A percentile compares a stretch with the other conserved stretches of the same genome.
phyloP scores from a whole-genome alignment of 202 grass and related monocot species.

The Digitaria exilis region DNA sequence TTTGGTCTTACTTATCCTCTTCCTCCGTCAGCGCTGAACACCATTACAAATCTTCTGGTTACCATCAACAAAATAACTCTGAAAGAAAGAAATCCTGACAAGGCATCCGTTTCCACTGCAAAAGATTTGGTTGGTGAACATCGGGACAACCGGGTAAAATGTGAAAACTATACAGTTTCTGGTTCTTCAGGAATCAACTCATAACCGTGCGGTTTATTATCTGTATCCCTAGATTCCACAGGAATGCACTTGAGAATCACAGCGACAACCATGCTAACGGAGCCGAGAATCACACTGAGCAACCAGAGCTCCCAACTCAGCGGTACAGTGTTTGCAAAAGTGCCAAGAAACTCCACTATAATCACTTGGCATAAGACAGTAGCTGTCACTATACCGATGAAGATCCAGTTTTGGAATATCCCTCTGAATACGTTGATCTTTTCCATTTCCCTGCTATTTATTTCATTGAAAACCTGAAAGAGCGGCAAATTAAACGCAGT shows the following conservation, averaged over 20 bases:
- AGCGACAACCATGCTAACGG: conserved; percentile 66
- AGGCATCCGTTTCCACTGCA: neutral
- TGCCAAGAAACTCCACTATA: conserved; percentile 78
- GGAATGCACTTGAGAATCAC: conserved; percentile 83
- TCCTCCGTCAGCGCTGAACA: neutral
- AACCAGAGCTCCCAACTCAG: conserved; percentile 71
- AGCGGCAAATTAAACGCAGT: conserved; percentile 14
- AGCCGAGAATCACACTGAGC: conserved; percentile 64
- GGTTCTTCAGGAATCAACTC: conserved; percentile 61
- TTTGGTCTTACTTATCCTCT: neutral
- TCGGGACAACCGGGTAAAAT: neutral
- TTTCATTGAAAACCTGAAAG: conserved; percentile 88
- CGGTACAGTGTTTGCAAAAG: conserved; percentile 71
- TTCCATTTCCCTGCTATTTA: conserved; percentile 95
- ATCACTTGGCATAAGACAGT: conserved; percentile 80
- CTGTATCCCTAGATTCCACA: conserved; percentile 50
- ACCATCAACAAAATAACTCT: neutral
- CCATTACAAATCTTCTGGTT: neutral
- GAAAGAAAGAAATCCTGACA: neutral
- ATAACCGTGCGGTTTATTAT: conserved; percentile 45
- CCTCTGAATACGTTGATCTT: conserved; percentile 80
- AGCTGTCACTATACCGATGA: conserved; percentile 53
- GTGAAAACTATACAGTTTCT: conserved; percentile 45
- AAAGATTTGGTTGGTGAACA: neutral
- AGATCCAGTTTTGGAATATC: conserved; percentile 75